phyloP scores from a whole-genome alignment of 495 filamentous ascomycete species.

The Hyaloscypha bicolor region DNA sequence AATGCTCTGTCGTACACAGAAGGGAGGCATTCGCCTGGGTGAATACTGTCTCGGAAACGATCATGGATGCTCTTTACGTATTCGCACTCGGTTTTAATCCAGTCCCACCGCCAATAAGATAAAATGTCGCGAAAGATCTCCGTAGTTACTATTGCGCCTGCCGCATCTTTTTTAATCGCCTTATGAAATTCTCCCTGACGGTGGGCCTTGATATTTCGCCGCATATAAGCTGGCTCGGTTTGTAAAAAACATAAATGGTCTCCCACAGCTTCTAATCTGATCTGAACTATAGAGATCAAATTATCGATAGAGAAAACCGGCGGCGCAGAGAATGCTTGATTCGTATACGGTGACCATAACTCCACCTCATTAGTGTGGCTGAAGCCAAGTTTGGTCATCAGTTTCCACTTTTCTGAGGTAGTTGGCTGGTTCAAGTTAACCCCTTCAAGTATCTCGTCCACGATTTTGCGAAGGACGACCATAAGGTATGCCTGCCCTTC shows the following conservation, averaged over 20 bases:
- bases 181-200: no score
- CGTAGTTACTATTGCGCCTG: background rate
- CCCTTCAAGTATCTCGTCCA: slow-evolving; percentile 7
- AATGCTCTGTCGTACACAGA: background rate
- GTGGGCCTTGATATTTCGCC: no score
- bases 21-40: slow-evolving; percentile 4
- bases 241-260: slow-evolving; percentile 31
- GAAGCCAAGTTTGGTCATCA: background rate
- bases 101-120: slow-evolving; percentile 4
- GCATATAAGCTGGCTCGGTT: slow-evolving; percentile 17
- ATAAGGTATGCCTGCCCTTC: slow-evolving; percentile 16
- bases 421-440: background rate
- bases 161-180: background rate
- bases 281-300: slow-evolving; percentile 19
- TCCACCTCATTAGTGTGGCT: background rate
- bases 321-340: slow-evolving; percentile 24
- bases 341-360: slow-evolving; percentile 3
- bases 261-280: background rate
- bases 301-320: slow-evolving; percentile 24
- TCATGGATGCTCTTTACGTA: background rate
- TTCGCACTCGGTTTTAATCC: background rate
- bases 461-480: background rate
- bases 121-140: background rate
- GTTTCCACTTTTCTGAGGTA: background rate
- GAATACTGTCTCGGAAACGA: slow-evolving; percentile 8